Conservation (phyloP, 23 red algal genomes). For the Gracilaria domingensis region DNA sequence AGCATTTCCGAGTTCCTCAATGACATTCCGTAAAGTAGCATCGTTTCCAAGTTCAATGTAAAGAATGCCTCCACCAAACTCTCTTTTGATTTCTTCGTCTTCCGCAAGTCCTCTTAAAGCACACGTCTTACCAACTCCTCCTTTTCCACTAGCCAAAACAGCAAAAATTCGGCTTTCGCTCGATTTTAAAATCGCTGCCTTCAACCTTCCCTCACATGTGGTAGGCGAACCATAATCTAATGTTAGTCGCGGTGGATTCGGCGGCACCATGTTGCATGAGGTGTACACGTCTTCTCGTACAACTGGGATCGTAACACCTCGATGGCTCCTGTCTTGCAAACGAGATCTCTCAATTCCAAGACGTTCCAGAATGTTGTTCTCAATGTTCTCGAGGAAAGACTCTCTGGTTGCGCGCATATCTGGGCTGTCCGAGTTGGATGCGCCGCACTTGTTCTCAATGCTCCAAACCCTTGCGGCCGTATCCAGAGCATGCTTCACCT, state of each 20-base stretch:
- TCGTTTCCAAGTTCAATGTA: constrained; percentile 36
- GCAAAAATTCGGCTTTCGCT: neutral
- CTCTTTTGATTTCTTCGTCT: neutral
- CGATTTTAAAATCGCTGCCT: neutral
- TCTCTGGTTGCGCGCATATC: neutral
- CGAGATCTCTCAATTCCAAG: neutral
- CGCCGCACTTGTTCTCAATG: neutral
- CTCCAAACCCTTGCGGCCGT: neutral
- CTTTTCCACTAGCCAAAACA: constrained; percentile 1
- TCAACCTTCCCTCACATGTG: constrained; percentile 24
- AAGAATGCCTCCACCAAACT: constrained; percentile 4
- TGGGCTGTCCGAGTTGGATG: neutral
- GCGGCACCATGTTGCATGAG: neutral
- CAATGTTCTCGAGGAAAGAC: neutral
- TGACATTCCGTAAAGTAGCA: neutral
- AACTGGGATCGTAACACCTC: neutral
- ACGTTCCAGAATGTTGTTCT: neutral
- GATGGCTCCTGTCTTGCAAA: neutral
- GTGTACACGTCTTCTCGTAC: neutral
- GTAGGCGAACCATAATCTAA: neutral
- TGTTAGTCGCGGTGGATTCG: constrained; percentile 1
- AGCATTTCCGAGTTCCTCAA: neutral
- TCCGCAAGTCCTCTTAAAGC: constrained; percentile 4
- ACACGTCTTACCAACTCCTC: constrained; percentile 12
- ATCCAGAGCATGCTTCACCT: neutral